Conservation (phyloP, 495 filamentous ascomycete species). For the Annulohypoxylon bovei region DNA sequence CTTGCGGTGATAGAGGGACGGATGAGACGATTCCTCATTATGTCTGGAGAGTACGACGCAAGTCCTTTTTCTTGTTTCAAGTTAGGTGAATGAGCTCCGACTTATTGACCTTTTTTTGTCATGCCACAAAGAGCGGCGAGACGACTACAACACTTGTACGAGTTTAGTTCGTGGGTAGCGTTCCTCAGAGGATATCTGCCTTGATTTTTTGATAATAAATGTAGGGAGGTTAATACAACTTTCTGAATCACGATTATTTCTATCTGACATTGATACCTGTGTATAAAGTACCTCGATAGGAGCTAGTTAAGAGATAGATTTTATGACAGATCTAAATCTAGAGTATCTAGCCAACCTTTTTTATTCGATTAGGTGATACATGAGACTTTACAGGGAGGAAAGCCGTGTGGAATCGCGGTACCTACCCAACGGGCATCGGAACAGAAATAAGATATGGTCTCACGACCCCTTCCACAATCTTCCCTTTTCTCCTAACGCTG, state of each 20-base stretch:
- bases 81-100: constrained; percentile 19
- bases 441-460: constrained; percentile 19
- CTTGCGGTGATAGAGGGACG: constrained; percentile 31
- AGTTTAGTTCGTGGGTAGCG: constrained; percentile 18
- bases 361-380: not conserved
- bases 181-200: constrained; percentile 10
- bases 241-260: not conserved
- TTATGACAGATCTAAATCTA: not conserved
- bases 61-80: constrained; percentile 23
- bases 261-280: not conserved
- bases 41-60: constrained; percentile 33
- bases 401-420: constrained; percentile 12
- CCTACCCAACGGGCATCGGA: constrained; percentile 13
- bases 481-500: constrained; percentile 30
- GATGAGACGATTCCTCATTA: constrained; percentile 16
- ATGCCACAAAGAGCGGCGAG: constrained; percentile 11
- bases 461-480: constrained; percentile 18
- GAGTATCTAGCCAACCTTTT: too few species aligned
- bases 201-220: constrained; percentile 23
- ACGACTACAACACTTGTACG: constrained; percentile 8
- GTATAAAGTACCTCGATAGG: not conserved
- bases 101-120: constrained; percentile 10
- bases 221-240: constrained; percentile 34
- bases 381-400: constrained; percentile 5
- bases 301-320: not conserved